Conservation (phyloP, 2,329 filamentous ascomycete genomes). For the Zasmidium angulare region DNA sequence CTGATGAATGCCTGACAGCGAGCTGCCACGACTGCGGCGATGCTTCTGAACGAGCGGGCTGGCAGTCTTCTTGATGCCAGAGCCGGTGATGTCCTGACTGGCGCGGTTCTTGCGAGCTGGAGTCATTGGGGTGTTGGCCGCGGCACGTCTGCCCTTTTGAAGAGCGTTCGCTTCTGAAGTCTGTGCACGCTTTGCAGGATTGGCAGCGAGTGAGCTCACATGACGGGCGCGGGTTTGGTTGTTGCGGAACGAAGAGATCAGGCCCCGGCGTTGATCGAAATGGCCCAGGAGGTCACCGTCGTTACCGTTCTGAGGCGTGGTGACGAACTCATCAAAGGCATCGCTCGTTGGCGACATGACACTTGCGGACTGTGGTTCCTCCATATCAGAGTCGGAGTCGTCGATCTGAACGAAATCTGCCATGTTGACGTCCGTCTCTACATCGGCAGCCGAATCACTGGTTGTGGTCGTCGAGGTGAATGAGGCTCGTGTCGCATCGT, state of each 20-base stretch:
- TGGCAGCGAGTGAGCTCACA: constrained; percentile 57
- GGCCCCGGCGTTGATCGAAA: constrained; percentile 60
- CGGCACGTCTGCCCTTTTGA: constrained; percentile 65
- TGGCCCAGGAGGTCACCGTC: constrained; percentile 58
- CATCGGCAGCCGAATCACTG: constrained; percentile 18
- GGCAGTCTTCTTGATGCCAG: constrained; percentile 31
- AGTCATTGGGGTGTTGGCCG: constrained; percentile 67
- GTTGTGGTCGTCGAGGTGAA: constrained; percentile 52
- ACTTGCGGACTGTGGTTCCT: constrained; percentile 50
- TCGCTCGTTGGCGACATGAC: constrained; percentile 34
- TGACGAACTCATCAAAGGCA: constrained; percentile 15
- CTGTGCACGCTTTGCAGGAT: constrained; percentile 62
- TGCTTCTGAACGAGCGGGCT: constrained; percentile 22
- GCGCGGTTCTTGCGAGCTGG: constrained; percentile 56
- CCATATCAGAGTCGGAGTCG: constrained; percentile 26
- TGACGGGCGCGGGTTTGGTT: constrained; percentile 53
- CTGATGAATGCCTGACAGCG: constrained; percentile 17
- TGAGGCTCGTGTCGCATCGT: constrained; percentile 43
- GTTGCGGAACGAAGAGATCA: constrained; percentile 75
- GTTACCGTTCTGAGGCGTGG: constrained; percentile 10
- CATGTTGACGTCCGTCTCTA: constrained; percentile 25
- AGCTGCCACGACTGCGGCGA: constrained; percentile 23
- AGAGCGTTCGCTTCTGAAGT: constrained; percentile 60
- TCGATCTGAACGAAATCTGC: constrained; percentile 30
- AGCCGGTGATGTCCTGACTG: constrained; percentile 30